phyloP scores from a whole-genome alignment of 306 rosid genomes.

The Inga oerstediana region DNA sequence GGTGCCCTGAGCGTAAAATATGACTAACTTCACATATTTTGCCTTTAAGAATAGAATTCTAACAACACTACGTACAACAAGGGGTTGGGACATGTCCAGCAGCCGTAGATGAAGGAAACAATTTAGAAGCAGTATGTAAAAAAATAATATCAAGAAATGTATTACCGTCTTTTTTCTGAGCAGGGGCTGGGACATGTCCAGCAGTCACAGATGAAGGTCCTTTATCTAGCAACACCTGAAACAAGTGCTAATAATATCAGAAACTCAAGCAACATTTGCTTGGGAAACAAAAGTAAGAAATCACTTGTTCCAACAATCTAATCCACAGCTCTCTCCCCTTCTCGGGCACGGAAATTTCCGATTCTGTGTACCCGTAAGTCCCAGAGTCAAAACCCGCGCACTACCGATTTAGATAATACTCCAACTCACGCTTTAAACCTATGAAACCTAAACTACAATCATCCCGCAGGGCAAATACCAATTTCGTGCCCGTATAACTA shows the following conservation, averaged over 20 bases:
- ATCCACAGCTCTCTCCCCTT: not conserved
- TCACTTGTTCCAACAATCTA: not conserved
- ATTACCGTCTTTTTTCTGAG: conserved; percentile 43
- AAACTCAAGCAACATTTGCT: conserved; percentile 8
- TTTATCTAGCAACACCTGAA: conserved; percentile 72
- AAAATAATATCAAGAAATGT: conserved; percentile 15
- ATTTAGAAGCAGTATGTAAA: not conserved
- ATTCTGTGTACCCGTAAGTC: no score
- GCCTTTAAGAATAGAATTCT: conserved; percentile 2
- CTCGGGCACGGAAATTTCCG: not conserved
- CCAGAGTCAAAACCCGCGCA: no score
- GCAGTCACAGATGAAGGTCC: conserved; percentile 41
- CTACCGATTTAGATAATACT: no score
- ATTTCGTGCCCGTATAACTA: no score
- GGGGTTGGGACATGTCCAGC: not conserved
- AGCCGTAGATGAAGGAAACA: conserved; percentile 4
- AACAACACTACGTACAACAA: not conserved
- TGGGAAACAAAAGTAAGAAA: conserved; percentile 2
- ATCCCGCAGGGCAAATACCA: no score
- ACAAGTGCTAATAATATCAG: conserved; percentile 22
- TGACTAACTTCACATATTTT: no score
- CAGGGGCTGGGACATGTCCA: conserved; percentile 41
- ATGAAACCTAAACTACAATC: no score
- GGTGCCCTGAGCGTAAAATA: no score
- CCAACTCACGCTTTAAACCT: no score